Evolutionary conservation across 164 flowering plant species (phyloP).

Genomic region (Vitis riparia): DNA sequence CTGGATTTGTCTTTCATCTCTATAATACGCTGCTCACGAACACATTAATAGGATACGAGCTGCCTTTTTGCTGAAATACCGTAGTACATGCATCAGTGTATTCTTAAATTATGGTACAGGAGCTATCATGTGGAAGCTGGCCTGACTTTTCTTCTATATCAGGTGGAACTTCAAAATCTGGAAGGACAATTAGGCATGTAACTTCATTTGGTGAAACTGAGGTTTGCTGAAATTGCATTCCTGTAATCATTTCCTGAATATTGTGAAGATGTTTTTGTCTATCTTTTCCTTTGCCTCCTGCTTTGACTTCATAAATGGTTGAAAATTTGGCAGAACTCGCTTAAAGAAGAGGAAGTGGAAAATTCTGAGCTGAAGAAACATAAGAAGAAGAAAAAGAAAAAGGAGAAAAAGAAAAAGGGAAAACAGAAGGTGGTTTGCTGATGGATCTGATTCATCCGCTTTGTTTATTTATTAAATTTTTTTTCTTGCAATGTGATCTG

Average conservation of each 20-base stretch:
- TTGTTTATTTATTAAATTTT: background rate
- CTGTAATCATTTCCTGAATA: background rate
- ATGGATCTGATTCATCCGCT: background rate
- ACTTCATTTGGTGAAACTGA: slow-evolving; percentile 50
- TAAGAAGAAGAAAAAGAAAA: slow-evolving; percentile 21
- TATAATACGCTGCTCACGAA: too few species aligned
- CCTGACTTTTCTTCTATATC: slow-evolving; percentile 3
- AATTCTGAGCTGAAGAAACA: slow-evolving; percentile 16
- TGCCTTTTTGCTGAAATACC: too few species aligned
- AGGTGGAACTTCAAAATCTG: slow-evolving; percentile 55
- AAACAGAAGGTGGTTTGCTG: slow-evolving; percentile 36
- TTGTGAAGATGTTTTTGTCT: slow-evolving; percentile 1
- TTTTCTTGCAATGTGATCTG: background rate
- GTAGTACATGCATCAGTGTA: too few species aligned
- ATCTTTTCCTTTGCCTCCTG: background rate
- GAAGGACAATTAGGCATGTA: slow-evolving; percentile 53
- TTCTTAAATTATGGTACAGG: too few species aligned
- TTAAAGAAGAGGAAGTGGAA: slow-evolving; percentile 15
- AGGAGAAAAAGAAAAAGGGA: slow-evolving; percentile 33
- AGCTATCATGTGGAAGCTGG: too few species aligned
- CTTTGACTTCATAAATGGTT: background rate
- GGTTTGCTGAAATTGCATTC: slow-evolving; percentile 28
- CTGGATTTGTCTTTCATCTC: too few species aligned
- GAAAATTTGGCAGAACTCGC: slow-evolving; percentile 21
- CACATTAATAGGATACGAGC: too few species aligned